Percentiles rank a stretch among this genome's conserved stretches.
phyloP scores from a whole-genome alignment of 73 alveolate species.

The Paraurostyla sp. region DNA sequence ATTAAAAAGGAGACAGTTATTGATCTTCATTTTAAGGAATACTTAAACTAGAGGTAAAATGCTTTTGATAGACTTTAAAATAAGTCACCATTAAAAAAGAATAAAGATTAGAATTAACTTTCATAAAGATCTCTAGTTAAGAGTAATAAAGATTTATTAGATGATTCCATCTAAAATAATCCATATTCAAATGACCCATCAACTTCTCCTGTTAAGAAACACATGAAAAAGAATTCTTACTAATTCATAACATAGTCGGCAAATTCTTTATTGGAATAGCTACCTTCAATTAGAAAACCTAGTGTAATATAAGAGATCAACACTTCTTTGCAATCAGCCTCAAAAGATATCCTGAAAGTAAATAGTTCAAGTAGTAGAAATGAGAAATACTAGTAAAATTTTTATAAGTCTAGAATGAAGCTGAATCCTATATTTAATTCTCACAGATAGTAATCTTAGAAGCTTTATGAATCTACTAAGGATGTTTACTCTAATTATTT shows the following conservation, averaged over 20 bases:
- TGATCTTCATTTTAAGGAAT: conserved; percentile 4
- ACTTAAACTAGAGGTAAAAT: neutral
- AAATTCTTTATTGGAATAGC: too few species aligned
- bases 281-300: too few species aligned
- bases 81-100: neutral
- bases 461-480: neutral
- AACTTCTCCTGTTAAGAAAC: too few species aligned
- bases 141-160: too few species aligned
- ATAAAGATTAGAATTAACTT: neutral
- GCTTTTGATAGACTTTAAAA: neutral
- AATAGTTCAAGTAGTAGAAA: neutral
- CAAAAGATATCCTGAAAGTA: too few species aligned
- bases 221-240: too few species aligned
- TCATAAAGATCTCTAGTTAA: neutral
- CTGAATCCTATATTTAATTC: neutral
- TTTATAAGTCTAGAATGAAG: neutral
- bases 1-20: neutral
- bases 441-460: neutral
- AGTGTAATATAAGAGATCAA: too few species aligned
- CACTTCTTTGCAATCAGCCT: too few species aligned
- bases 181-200: too few species aligned
- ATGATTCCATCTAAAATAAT: too few species aligned
- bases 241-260: too few species aligned
- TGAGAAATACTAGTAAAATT: neutral
- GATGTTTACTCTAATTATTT: neutral